Base-by-base conservation (phyloP, 805 yeast genomes). In the Candida pini region DNA sequence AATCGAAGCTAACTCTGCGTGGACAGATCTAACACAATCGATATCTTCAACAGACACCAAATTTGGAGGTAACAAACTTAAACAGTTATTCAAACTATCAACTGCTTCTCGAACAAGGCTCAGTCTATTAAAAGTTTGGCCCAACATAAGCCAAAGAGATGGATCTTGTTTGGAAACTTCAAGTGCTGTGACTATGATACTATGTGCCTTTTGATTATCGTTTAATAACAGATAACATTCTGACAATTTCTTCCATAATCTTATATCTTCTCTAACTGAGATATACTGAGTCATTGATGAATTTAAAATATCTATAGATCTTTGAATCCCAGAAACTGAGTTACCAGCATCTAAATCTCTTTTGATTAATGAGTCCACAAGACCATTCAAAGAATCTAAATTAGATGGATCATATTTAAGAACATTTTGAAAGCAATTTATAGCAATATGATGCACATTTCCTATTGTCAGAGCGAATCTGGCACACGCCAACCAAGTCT, bases 1-100 rank as follows among this genome's bases (percentile, higher is more conserved):
- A n/a, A 76, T 58, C 4, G 71, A 69, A 0, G 79, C 81, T 30
- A 77, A 55, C 44, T 74, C 78, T 4, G 73, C 67, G 54, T 74
- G 80, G 3, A 71, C 69, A 12, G 68, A 61, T 35, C 78, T 59
- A 0, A 75, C 70, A 2, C 71, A 60, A 34, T 69, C 71, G n/a
- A 70, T 34, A 12, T 43, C 40, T 30, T 68, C 73, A 4, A 51
- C 49, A 2, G 47, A 26, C 6, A 54, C 38, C 32, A 62, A 47
- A 28, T 58, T 49, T 7, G 62, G 44, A 3, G 73, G 71, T 29
- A 70, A 50, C 26, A 66, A 54, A 15, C 62, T 56, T 20, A 75
- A 52, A 26, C 75, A 60, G 30, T 65, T 67, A 15, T 64, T 64
- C 32, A 76, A 60, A 3, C 74, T 60, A 15, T 68, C 66, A 3